Percentiles rank a stretch among this genome's conserved stretches.
phyloP scores from a whole-genome alignment of 2,329 filamentous ascomycete genomes.

The Mycocentrospora acerina region DNA sequence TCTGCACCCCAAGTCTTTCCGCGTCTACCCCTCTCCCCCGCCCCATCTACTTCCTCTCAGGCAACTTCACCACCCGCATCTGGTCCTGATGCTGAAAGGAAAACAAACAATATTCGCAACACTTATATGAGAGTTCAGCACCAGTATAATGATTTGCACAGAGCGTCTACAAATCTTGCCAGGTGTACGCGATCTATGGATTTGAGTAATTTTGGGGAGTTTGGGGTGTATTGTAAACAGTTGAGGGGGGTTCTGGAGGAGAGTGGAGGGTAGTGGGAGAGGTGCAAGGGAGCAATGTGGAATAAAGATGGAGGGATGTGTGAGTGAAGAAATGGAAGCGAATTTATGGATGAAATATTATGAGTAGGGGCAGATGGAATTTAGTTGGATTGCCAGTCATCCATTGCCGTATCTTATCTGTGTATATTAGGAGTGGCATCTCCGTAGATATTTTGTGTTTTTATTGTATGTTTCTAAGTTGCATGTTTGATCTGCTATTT shows the following conservation, averaged over 20 bases:
- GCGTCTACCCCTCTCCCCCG: background rate
- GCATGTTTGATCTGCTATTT: no score
- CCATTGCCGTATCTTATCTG: no score
- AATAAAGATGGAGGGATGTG: no score
- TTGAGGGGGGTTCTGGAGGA: slow-evolving; percentile 14
- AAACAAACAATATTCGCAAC: slow-evolving; percentile 21
- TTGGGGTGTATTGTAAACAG: slow-evolving; percentile 20
- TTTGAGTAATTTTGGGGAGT: slow-evolving; percentile 22
- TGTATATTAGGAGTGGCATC: no score
- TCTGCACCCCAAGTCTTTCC: no score
- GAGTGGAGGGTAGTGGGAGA: background rate
- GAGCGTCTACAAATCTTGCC: slow-evolving; percentile 7
- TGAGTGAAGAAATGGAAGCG: no score
- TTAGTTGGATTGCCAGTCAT: no score
- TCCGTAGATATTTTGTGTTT: no score
- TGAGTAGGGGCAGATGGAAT: no score
- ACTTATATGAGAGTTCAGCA: slow-evolving; percentile 21
- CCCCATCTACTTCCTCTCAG: slow-evolving; percentile 1
- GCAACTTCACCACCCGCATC: slow-evolving; percentile 1
- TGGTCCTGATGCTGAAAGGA: slow-evolving; percentile 2
- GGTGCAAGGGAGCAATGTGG: no score
- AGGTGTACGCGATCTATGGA: slow-evolving; percentile 16
- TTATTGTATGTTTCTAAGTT: no score
- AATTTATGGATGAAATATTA: no score
- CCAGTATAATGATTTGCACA: slow-evolving; percentile 16